phyloP scores from a whole-genome alignment of 345 rosid genomes.

The Eucalyptus tenuipes region DNA sequence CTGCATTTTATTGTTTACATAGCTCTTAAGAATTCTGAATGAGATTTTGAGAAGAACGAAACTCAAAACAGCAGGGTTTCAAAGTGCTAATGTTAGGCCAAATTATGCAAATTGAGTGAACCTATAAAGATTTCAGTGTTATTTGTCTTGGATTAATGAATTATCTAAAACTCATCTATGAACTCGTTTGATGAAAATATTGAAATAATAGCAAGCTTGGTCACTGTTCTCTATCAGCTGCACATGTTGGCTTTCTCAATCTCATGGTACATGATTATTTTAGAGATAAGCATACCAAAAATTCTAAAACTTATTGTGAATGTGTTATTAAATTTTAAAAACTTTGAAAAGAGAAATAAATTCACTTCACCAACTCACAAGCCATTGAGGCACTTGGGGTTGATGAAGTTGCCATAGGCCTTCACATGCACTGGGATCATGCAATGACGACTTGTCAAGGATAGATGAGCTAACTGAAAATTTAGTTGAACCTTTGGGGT shows the following conservation, averaged over 20 bases:
- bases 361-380: conserved; percentile 20
- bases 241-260: background rate
- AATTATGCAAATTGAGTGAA: background rate
- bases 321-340: accelerated
- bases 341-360: background rate
- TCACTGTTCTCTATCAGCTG: accelerated
- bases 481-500: background rate
- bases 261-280: background rate
- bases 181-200: background rate
- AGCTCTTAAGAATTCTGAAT: background rate
- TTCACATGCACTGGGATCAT: conserved; percentile 11
- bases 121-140: background rate
- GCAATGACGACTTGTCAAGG: accelerated
- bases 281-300: accelerated
- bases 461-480: accelerated
- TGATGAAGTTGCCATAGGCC: conserved; percentile 59
- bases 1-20: conserved; percentile 10
- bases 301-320: accelerated
- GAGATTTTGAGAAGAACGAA: background rate
- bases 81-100: background rate
- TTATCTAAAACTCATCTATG: background rate
- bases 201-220: background rate
- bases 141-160: background rate
- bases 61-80: conserved; percentile 16
- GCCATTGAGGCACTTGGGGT: conserved; percentile 89